Conservation (phyloP, 2,329 filamentous ascomycete species). For the Cordyceps javanica region DNA sequence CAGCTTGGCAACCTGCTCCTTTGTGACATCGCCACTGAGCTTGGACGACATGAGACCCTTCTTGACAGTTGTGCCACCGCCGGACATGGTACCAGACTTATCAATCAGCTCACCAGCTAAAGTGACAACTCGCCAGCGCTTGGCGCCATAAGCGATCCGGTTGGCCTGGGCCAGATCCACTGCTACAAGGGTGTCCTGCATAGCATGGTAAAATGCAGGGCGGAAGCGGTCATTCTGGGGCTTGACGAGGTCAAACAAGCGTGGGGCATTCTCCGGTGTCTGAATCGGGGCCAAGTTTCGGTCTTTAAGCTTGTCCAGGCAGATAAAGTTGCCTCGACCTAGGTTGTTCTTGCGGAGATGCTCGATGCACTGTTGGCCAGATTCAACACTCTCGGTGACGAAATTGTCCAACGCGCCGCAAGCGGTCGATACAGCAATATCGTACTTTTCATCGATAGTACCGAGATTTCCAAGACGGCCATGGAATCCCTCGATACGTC, state of each 20-base stretch:
- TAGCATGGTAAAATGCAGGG: constrained; percentile 89
- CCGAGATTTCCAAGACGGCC: constrained; percentile 91
- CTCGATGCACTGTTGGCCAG: constrained; percentile 96
- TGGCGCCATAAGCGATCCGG: constrained; percentile 89
- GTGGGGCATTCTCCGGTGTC: constrained; percentile 86
- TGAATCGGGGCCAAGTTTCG: constrained; percentile 74
- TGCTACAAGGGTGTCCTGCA: constrained; percentile 92
- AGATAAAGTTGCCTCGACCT: constrained; percentile 93
- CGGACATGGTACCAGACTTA: constrained; percentile 97
- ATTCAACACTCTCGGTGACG: constrained; percentile 92
- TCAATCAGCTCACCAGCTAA: constrained; percentile 94
- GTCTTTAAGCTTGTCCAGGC: constrained; percentile 76
- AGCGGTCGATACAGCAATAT: constrained; percentile 96
- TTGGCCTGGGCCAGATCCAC: constrained; percentile 93
- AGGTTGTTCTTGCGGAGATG: constrained; percentile 96
- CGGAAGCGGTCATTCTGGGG: constrained; percentile 81
- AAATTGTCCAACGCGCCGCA: constrained; percentile 90
- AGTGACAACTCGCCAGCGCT: constrained; percentile 93
- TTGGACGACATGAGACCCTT: constrained; percentile 97
- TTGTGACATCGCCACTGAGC: constrained; percentile 76
- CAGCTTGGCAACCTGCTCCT: constrained; percentile 82
- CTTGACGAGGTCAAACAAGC: constrained; percentile 87
- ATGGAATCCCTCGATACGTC: constrained; percentile 94
- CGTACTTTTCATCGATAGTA: constrained; percentile 87
- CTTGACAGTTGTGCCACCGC: constrained; percentile 85